Conservation (phyloP, 805 yeast species). For the Trichomonascus vanleenenianus region DNA sequence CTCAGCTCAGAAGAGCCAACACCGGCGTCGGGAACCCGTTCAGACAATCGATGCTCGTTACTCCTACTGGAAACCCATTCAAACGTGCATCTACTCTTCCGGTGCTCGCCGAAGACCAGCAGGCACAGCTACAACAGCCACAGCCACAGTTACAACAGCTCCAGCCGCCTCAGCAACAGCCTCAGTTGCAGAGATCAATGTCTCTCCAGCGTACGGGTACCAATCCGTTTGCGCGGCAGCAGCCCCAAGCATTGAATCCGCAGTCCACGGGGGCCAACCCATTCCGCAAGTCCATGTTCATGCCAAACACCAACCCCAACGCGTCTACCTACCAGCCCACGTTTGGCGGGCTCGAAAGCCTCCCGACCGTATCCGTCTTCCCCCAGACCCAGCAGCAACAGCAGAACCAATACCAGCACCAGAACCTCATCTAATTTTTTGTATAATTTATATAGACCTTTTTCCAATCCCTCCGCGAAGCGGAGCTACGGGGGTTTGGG, state of each 20-base stretch:
- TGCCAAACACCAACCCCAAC: conserved; percentile 14
- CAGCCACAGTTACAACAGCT: conserved; percentile 24
- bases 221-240: conserved; percentile 36
- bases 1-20: conserved; percentile 13
- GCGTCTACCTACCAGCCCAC: conserved; percentile 40
- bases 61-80: conserved; percentile 13
- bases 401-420: conserved; percentile 21
- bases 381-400: conserved; percentile 49
- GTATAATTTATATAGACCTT: conserved; percentile 1
- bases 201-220: conserved; percentile 27
- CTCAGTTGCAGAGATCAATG: conserved; percentile 12
- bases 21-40: conserved; percentile 18
- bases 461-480: too few species aligned
- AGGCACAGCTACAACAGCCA: not conserved
- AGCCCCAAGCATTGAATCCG: conserved; percentile 21
- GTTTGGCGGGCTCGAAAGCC: conserved; percentile 64
- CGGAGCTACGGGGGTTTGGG: too few species aligned
- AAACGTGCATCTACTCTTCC: conserved; percentile 15
- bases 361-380: conserved; percentile 61
- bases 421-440: not conserved
- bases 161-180: conserved; percentile 6
- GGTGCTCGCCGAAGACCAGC: conserved; percentile 7
- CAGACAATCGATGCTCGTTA: conserved; percentile 11
- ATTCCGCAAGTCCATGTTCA: conserved; percentile 35
- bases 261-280: conserved; percentile 55